These are phyloP conservation scores for Claviceps sp. DNA, from an alignment of 2,329 filamentous ascomycete genomes.

Conservation along the genomic window DNA sequence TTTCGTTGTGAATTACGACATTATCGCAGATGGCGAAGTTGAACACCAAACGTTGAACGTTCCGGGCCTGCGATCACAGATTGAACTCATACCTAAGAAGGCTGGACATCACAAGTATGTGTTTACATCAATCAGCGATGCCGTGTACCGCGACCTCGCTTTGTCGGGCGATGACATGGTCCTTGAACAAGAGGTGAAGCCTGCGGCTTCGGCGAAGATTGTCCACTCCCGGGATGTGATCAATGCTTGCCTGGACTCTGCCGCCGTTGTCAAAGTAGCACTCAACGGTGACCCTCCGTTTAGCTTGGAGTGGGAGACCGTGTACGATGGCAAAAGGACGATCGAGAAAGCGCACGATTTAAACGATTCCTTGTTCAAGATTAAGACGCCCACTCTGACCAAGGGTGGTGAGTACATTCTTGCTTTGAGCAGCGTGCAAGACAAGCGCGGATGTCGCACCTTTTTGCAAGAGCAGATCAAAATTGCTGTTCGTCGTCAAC, in stretches of 20 bases:
- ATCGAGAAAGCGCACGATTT: constrained; percentile 54
- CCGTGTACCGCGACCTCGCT: constrained; percentile 58
- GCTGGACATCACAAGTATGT: constrained; percentile 80
- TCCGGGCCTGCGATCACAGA: constrained; percentile 63
- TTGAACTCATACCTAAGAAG: constrained; percentile 68
- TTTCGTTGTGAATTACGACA: constrained; percentile 69
- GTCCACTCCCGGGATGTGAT: constrained; percentile 38
- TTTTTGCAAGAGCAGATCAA: constrained; percentile 74
- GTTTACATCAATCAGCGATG: constrained; percentile 70
- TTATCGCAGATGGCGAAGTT: constrained; percentile 48
- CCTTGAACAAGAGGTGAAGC: constrained; percentile 84
- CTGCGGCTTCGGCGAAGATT: constrained; percentile 70
- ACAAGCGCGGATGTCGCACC: constrained; percentile 75
- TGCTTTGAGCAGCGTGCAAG: constrained; percentile 72
- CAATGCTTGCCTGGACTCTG: constrained; percentile 71
- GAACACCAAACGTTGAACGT: constrained; percentile 44
- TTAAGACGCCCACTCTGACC: constrained; percentile 60
- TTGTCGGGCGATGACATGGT: constrained; percentile 48
- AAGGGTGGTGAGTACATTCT: constrained; percentile 86
- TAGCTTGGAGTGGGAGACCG: constrained; percentile 79
- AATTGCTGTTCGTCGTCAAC: constrained; percentile 77
- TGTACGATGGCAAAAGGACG: constrained; percentile 76
- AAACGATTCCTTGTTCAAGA: constrained; percentile 47
- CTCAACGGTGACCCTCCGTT: constrained; percentile 79
- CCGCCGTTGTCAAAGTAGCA: constrained; percentile 58